These are phyloP conservation scores for Xylaria sp. DNA, from an alignment of 2,329 filamentous ascomycete genomes.

Conservation along the genomic window DNA sequence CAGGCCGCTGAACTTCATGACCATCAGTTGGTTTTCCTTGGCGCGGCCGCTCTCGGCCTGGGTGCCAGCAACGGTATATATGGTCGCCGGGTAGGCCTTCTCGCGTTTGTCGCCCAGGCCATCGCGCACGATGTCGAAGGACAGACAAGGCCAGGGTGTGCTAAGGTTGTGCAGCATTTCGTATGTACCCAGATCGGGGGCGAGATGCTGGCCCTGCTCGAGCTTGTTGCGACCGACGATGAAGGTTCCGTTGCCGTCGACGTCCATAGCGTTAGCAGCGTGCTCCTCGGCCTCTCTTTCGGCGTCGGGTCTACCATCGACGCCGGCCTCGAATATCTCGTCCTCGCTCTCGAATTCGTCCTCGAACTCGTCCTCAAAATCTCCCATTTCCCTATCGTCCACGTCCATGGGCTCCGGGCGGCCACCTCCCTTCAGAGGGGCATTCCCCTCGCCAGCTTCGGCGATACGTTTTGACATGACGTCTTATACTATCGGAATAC, in stretches of 20 bases:
- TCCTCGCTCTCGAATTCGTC: conserved; percentile 88
- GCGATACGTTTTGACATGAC: conserved; percentile 67
- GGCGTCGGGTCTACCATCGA: conserved; percentile 89
- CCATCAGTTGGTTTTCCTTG: conserved; percentile 90
- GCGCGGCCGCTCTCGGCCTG: conserved; percentile 79
- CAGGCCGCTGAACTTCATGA: conserved; percentile 94
- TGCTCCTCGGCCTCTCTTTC: conserved; percentile 91
- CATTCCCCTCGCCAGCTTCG: conserved; percentile 52
- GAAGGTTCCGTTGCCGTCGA: conserved; percentile 84
- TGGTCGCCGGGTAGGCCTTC: conserved; percentile 90
- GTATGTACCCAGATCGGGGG: conserved; percentile 92
- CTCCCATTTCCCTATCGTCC: conserved; percentile 67
- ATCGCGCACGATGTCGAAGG: conserved; percentile 90
- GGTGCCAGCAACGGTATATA: conserved; percentile 93
- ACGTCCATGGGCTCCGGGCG: conserved; percentile 71
- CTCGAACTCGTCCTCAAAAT: conserved; percentile 96
- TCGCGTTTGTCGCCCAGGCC: conserved; percentile 80
- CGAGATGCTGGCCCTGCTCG: conserved; percentile 85
- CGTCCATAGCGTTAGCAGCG: conserved; percentile 79
- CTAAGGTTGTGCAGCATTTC: conserved; percentile 96
- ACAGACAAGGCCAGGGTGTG: conserved; percentile 95
- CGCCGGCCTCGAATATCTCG: conserved; percentile 91
- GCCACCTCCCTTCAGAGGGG: conserved; percentile 64
- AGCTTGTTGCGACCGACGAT: conserved; percentile 94
- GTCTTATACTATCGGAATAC: not conserved